phyloP scores from a whole-genome alignment of 2,329 filamentous ascomycete species.

The Colletotrichum tabaci region DNA sequence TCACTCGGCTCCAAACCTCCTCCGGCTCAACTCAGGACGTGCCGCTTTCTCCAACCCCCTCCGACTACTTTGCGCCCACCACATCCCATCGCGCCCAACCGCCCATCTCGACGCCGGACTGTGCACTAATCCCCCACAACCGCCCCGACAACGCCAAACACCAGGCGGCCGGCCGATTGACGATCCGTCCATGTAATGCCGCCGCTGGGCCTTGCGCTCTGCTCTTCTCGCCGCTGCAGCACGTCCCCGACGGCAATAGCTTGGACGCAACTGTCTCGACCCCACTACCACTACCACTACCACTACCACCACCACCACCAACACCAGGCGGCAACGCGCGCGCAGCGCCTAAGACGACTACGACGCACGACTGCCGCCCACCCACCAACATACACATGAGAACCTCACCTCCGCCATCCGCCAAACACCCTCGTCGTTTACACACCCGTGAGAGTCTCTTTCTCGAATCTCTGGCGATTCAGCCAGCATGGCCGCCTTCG shows the following conservation, averaged over 20 bases:
- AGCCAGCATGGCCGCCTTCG: constrained; percentile 78
- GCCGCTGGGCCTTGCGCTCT: constrained; percentile 40
- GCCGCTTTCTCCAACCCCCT: constrained; percentile 23
- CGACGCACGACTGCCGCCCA: constrained; percentile 40
- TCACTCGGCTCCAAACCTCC: constrained; percentile 12
- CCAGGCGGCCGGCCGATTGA: constrained; percentile 26
- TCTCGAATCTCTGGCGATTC: constrained; percentile 27
- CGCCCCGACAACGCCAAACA: constrained; percentile 24
- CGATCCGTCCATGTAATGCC: constrained; percentile 39
- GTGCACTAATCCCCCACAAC: constrained; percentile 25
- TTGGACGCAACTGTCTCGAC: constrained; percentile 41
- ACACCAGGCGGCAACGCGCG: constrained; percentile 42
- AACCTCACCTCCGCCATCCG: constrained; percentile 38
- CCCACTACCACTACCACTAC: constrained; percentile 6
- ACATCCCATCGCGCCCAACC: constrained; percentile 7
- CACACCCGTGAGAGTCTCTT: constrained; percentile 28
- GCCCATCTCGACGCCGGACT: constrained; percentile 15
- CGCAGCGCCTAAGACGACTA: constrained; percentile 35
- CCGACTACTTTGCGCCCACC: constrained; percentile 30
- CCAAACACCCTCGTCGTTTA: constrained; percentile 12
- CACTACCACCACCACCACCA: too few relatives aligned
- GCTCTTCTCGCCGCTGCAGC: constrained; percentile 18
- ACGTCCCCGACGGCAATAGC: constrained; percentile 33
- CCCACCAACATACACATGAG: constrained; percentile 35
- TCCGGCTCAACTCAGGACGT: not conserved